Percentiles rank a stretch among this genome's conserved stretches.
phyloP scores from a whole-genome alignment of 2,329 filamentous ascomycete species.

The Neoarthrinium moseri region DNA sequence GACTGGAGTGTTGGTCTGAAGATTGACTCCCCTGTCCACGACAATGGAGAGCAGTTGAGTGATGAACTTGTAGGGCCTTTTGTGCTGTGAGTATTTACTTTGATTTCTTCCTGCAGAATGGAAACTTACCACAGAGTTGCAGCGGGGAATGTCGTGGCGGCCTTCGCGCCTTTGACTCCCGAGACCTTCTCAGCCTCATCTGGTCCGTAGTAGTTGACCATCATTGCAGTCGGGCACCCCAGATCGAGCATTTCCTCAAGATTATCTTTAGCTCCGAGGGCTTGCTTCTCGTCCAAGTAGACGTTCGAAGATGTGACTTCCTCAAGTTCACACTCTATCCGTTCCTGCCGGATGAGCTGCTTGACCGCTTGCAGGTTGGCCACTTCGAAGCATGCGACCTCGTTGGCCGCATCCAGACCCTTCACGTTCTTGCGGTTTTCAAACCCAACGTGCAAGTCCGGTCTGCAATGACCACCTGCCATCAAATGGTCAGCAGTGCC shows the following conservation, averaged over 20 bases:
- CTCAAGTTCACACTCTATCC: slow-evolving; percentile 11
- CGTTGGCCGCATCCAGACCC: slow-evolving; percentile 7
- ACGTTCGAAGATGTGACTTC: slow-evolving; percentile 8
- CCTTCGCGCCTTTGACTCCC: slow-evolving; percentile 9
- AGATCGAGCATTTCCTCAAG: not conserved
- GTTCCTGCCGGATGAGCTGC: not conserved
- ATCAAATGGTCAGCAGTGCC: not conserved
- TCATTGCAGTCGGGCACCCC: not conserved
- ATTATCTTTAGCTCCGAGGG: not conserved
- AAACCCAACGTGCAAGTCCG: slow-evolving; percentile 4
- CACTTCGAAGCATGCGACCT: slow-evolving; percentile 7
- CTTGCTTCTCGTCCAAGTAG: slow-evolving; percentile 7
- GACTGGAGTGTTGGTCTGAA: slow-evolving; percentile 10
- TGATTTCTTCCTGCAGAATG: not conserved
- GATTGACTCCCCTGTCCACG: slow-evolving; percentile 7
- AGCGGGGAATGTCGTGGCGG: slow-evolving; percentile 3
- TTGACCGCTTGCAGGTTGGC: slow-evolving; percentile 5
- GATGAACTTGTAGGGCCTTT: slow-evolving; percentile 9
- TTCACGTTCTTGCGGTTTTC: not conserved
- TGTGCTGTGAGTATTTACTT: not conserved
- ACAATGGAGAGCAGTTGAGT: slow-evolving; percentile 1
- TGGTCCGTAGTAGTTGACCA: slow-evolving; percentile 3
- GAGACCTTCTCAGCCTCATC: slow-evolving; percentile 7
- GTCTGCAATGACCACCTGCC: slow-evolving; percentile 10
- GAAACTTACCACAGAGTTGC: slow-evolving; percentile 2